Conservation (phyloP, 768 basidiomycete genomes). For the Suillus subaureus region DNA sequence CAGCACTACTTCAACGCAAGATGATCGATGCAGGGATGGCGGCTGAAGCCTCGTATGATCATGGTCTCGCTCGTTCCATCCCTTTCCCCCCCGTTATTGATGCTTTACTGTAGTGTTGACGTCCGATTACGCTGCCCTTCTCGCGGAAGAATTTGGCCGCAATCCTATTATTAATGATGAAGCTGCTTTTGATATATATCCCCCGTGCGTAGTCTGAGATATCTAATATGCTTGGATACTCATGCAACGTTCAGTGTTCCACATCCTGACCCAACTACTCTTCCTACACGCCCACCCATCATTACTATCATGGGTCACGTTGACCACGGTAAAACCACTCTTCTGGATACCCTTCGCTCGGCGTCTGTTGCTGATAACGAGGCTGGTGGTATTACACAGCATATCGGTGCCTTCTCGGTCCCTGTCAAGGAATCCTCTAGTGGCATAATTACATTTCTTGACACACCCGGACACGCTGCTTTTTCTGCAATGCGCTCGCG, state of each 20-base stretch:
- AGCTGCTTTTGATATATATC: slow-evolving; percentile 89
- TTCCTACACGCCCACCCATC: slow-evolving; percentile 79
- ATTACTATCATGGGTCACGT: slow-evolving; percentile 98
- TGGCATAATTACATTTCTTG: slow-evolving; percentile 84
- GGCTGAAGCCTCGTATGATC: slow-evolving; percentile 67
- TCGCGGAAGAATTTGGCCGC: slow-evolving; percentile 87
- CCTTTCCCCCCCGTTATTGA: slow-evolving; percentile 9
- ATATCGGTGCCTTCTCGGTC: slow-evolving; percentile 98
- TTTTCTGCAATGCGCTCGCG: slow-evolving; percentile 98
- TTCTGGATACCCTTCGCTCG: slow-evolving; percentile 90
- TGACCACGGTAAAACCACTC: slow-evolving; percentile 94
- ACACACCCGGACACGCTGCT: slow-evolving; percentile 98
- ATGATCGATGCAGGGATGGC: slow-evolving; percentile 76
- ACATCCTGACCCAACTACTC: slow-evolving; percentile 49
- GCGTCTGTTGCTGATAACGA: slow-evolving; percentile 94
- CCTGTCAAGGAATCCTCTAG: slow-evolving; percentile 53
- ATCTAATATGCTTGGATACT: not conserved
- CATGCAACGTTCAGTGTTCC: slow-evolving; percentile 22
- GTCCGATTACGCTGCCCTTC: slow-evolving; percentile 88
- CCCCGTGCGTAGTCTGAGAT: slow-evolving; percentile 59
- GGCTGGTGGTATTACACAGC: slow-evolving; percentile 98
- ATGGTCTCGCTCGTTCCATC: slow-evolving; percentile 47
- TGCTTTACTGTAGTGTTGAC: slow-evolving; percentile 63
- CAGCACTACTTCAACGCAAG: slow-evolving; percentile 50
- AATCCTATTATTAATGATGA: slow-evolving; percentile 92